phyloP scores from a whole-genome alignment of 495 filamentous ascomycete species.

The Podospora didyma region DNA sequence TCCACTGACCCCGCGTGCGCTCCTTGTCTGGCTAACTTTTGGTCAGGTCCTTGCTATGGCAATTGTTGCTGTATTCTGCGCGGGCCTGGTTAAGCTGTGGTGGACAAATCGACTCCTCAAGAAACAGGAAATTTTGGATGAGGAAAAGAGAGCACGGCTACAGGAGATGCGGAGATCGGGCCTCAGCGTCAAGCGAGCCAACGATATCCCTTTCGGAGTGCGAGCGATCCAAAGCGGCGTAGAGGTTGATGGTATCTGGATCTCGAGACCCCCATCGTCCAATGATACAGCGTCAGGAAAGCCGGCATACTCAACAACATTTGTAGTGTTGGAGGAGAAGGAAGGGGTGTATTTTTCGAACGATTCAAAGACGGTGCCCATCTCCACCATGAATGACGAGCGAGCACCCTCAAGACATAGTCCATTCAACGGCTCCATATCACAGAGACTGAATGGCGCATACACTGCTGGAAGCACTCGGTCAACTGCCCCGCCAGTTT shows the following conservation, averaged over 20 bases:
- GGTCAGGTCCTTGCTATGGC: conserved; percentile 41
- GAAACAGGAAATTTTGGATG: conserved; percentile 62
- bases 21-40: conserved; percentile 18
- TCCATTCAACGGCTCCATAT: conserved; percentile 21
- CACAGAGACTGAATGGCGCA: conserved; percentile 19
- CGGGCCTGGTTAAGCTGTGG: conserved; percentile 53
- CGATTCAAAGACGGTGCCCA: conserved; percentile 9
- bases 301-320: conserved; percentile 30
- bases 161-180: conserved; percentile 51
- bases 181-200: conserved; percentile 37
- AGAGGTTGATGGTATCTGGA: conserved; percentile 85
- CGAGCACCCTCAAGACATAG: conserved; percentile 22
- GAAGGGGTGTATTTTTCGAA: conserved; percentile 12
- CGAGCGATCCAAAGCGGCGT: conserved; percentile 83
- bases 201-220: conserved; percentile 83
- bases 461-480: conserved; percentile 13
- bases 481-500: conserved; percentile 10
- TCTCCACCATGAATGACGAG: conserved; percentile 16
- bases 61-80: conserved; percentile 48
- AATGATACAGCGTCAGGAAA: conserved; percentile 21
- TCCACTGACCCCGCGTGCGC: not conserved
- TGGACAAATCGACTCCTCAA: conserved; percentile 61
- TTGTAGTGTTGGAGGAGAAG: conserved; percentile 18
- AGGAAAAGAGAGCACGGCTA: conserved; percentile 56
- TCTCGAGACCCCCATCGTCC: conserved; percentile 63